Evolutionary conservation across 2,329 filamentous ascomycete genomes (phyloP), one percentile per base, ranked within the genome.

Genomic region (Aspergillus sp.): DNA sequence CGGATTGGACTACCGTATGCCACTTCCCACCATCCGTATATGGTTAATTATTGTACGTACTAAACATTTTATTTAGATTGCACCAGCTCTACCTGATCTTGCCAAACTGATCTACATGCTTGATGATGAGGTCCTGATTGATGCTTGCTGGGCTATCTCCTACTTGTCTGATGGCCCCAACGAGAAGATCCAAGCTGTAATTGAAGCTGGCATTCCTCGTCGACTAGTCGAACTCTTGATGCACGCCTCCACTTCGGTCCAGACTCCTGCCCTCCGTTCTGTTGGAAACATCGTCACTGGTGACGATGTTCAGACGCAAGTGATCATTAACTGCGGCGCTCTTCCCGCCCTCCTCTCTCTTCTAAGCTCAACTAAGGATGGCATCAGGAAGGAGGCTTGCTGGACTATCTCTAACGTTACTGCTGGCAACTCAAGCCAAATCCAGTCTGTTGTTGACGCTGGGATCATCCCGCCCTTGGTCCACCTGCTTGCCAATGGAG

Each of bases 341-440:
- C 85, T 99, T 47, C 88, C 93, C 42, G 96, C 93, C 64, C 85
- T 99, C n/a, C 82, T 98, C 51, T 95, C 93, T 37, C 87, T 99
- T 17, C 82, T 99, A 62, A 93, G 93, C 83, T 98, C 93, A 37
- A 95, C 91, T 72, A 99, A 99, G 84, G 95, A 99, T 71, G 95
- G 95, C 24, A 99, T 99, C 66, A 91, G 95, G 66, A 99, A 99
- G 83, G 95, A 99, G 79, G 95, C 95, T 27, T 99, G 95, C 86
- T 99, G 95, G 95, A 99, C 95, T 51, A 99, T 99, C 69, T 97
- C 93, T 74, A 99, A 99, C 83, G 91, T 99, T 71, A 99, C 95
- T 33, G 95, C 95, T 59, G 95, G 95, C 61, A 99, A 99, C 83
- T 96, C 93, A 39, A 91, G 89, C 57, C 95, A 99, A 79, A 99